phyloP scores from a whole-genome alignment of 1,139 yeast genomes.

The Arxiozyma telluris region DNA sequence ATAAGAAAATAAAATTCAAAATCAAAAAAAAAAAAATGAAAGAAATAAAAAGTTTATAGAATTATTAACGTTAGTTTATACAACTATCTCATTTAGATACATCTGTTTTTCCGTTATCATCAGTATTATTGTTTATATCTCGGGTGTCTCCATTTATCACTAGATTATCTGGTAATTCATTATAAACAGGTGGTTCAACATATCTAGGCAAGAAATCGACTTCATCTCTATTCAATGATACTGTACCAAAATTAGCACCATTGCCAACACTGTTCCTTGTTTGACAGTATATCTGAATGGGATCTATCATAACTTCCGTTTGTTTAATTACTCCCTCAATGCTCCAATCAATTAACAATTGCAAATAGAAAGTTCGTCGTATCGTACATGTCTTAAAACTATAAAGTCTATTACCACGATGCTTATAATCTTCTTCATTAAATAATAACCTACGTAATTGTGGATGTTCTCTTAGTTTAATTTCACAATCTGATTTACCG shows the following conservation, averaged over 20 bases:
- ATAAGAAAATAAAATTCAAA: too few species aligned
- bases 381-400: constrained; percentile 27
- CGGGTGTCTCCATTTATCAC: background rate
- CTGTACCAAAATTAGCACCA: background rate
- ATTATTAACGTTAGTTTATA: too few species aligned
- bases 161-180: constrained; percentile 2
- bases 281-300: constrained; percentile 20
- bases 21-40: too few species aligned
- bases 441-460: constrained; percentile 18
- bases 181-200: constrained; percentile 15
- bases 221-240: background rate
- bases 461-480: constrained; percentile 18
- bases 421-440: constrained; percentile 26
- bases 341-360: constrained; percentile 21
- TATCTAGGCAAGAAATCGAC: constrained; percentile 15
- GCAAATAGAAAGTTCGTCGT: constrained; percentile 22
- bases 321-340: constrained; percentile 14
- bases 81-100: background rate
- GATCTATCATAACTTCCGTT: constrained; percentile 19
- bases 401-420: constrained; percentile 27
- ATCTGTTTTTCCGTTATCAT: background rate
- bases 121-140: background rate
- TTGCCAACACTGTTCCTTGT: constrained; percentile 4
- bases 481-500: constrained; percentile 17
- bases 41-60: too few species aligned